Conservation (phyloP, 2,329 filamentous ascomycete species). For the Aspergillus caelatus region DNA sequence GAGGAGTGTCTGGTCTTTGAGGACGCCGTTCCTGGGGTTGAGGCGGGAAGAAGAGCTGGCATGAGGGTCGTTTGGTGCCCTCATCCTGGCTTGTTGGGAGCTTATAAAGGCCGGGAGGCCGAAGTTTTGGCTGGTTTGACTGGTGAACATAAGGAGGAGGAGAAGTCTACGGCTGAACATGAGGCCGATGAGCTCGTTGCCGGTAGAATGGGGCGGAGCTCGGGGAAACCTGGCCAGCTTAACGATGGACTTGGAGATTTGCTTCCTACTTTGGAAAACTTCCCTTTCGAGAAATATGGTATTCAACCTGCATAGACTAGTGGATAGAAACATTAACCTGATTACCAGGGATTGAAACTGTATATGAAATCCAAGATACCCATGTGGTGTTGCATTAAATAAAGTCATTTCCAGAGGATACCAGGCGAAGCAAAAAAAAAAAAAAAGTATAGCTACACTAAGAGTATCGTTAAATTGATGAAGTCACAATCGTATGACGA, state of each 20-base stretch:
- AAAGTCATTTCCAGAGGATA: neutral
- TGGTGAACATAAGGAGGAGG: slow-evolving; percentile 66
- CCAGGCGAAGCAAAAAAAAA: neutral
- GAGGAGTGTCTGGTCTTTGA: slow-evolving; percentile 96
- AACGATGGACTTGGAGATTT: slow-evolving; percentile 64
- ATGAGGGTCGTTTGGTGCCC: slow-evolving; percentile 96
- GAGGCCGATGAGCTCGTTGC: slow-evolving; percentile 44
- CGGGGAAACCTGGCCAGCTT: slow-evolving; percentile 56
- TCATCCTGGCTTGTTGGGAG: slow-evolving; percentile 74
- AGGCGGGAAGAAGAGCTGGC: slow-evolving; percentile 84
- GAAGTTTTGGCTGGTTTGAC: slow-evolving; percentile 83
- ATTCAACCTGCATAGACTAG: slow-evolving; percentile 45
- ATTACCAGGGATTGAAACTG: neutral
- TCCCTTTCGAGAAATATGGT: slow-evolving; percentile 63
- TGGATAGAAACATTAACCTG: neutral
- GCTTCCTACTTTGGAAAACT: slow-evolving; percentile 57
- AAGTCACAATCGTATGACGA: neutral
- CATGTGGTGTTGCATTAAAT: slow-evolving; percentile 1
- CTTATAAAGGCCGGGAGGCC: slow-evolving; percentile 75
- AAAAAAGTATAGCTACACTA: neutral
- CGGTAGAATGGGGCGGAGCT: slow-evolving; percentile 37
- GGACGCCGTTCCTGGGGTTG: slow-evolving; percentile 90
- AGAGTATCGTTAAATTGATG: neutral
- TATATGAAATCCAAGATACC: slow-evolving; percentile 10
- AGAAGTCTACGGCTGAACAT: slow-evolving; percentile 43